Percentiles rank a stretch among this genome's conserved stretches.
Conservation (phyloP, 768 basidiomycete species). For the Mrakia hoshinonis region DNA sequence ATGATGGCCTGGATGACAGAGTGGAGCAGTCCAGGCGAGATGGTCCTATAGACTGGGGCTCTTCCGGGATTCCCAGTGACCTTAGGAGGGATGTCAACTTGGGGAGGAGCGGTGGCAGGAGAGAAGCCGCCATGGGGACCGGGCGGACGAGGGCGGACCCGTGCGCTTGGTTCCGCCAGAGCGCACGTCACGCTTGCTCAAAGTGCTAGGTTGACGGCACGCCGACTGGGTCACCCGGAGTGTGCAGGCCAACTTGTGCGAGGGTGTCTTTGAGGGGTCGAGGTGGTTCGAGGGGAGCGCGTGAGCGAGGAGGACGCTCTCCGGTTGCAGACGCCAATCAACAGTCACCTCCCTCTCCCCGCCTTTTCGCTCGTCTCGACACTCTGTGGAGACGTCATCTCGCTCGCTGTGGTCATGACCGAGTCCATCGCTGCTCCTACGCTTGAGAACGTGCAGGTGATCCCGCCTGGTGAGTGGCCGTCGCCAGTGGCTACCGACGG, state of each 20-base stretch:
- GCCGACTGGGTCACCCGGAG: no score
- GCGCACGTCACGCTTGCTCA: no score
- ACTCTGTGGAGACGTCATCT: no score
- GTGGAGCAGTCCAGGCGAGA: background rate
- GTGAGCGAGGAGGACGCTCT: background rate
- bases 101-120: background rate
- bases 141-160: background rate
- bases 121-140: background rate
- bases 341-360: background rate
- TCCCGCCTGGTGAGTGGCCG: background rate
- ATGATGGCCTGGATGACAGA: background rate
- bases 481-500: background rate
- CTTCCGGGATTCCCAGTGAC: background rate
- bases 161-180: background rate
- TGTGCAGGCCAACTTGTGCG: no score
- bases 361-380: background rate
- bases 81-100: background rate
- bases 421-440: background rate
- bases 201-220: no score
- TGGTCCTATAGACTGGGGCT: background rate
- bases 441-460: slow-evolving; percentile 2
- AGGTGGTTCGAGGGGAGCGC: background rate
- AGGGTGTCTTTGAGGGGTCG: background rate
- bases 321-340: background rate
- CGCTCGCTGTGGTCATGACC: background rate